Base-by-base conservation (phyloP, 2,329 filamentous ascomycete species). In the Calcarisporium arbuscula region DNA sequence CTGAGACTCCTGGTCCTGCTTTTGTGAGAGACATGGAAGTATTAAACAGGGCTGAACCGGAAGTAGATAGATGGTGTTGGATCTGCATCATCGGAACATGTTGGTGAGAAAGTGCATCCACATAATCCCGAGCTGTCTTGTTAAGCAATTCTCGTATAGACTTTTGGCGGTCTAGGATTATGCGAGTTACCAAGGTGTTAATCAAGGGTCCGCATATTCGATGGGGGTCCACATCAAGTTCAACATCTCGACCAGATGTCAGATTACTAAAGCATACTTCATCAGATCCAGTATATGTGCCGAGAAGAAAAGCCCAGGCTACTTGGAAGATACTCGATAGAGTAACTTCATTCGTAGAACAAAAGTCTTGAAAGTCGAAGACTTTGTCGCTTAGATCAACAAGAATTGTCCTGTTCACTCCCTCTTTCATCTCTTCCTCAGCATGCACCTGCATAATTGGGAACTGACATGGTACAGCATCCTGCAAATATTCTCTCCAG, bases 151-250 rank as follows among this genome's bases (percentile, higher is more conserved):
- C 14, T 14, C 10, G 10, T 14, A 25, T 3, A 25, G 22, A 10
- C 10, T 9, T 14, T 14, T 25, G 10, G 10, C 14, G 10, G 10
- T 4, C 22, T 10, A 25, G 22, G 22, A 10, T 25, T 9, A 25
- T 14, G 22, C 22, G 10, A 14, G 10, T 10, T 10, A 25, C 22
- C 10, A 25, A 14, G 10, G 14, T 25, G 22, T 25, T 25, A 14
- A 25, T 25, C 10, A 25, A 25, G 14, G 22, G 22, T 14, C 22
- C 22, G 22, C 22, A 25, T 14, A 14, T 25, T 25, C 22, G 14
- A 25, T 25, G 10, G 10, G 10, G 22, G 22, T n/a, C n/a, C n/a
- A n/a, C 61, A 4, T 59, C 10, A 14, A 25, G 10, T 3, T 9
- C 10, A 25, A 25, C 14, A 14, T 25, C 22, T 10, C 22, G 22